phyloP scores from a whole-genome alignment of 768 basidiomycete genomes.

The Pisolithus albus region DNA sequence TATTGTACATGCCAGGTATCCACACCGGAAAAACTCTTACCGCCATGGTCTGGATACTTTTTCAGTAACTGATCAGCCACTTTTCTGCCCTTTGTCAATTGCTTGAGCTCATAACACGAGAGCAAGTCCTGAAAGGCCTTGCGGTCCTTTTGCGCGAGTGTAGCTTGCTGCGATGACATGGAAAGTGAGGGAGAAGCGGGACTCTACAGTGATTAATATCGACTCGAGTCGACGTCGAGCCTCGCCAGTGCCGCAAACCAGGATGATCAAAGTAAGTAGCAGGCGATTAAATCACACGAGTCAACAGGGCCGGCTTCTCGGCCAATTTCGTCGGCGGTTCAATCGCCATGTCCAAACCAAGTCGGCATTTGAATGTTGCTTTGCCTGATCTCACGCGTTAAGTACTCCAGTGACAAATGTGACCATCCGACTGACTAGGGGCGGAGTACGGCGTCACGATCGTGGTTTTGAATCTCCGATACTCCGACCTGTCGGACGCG shows the following conservation, averaged over 20 bases:
- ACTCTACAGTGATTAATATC: background rate
- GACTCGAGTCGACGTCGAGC: background rate
- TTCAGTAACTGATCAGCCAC: conserved; percentile 90
- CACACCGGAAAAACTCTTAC: conserved; percentile 38
- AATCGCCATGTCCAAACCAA: background rate
- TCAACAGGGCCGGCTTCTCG: too few relatives aligned
- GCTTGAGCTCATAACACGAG: conserved; percentile 80
- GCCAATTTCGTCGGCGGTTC: background rate
- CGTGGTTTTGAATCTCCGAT: background rate
- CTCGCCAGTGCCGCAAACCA: background rate
- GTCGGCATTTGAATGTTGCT: too few relatives aligned
- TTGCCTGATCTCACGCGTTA: too few relatives aligned
- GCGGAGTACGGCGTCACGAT: background rate
- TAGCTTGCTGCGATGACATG: conserved; percentile 17
- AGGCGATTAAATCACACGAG: background rate
- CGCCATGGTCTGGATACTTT: conserved; percentile 94
- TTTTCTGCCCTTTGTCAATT: conserved; percentile 85
- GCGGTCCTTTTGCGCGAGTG: conserved; percentile 75
- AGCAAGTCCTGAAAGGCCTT: conserved; percentile 82
- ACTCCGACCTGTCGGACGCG: background rate
- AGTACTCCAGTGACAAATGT: too few relatives aligned
- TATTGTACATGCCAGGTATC: background rate
- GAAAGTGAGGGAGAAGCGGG: background rate
- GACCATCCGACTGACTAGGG: too few relatives aligned
- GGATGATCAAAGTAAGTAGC: background rate